These are phyloP conservation scores for Chytridium lagenaria DNA, from an alignment of 371 early-diverging fungal species.

Conservation along the genomic window DNA sequence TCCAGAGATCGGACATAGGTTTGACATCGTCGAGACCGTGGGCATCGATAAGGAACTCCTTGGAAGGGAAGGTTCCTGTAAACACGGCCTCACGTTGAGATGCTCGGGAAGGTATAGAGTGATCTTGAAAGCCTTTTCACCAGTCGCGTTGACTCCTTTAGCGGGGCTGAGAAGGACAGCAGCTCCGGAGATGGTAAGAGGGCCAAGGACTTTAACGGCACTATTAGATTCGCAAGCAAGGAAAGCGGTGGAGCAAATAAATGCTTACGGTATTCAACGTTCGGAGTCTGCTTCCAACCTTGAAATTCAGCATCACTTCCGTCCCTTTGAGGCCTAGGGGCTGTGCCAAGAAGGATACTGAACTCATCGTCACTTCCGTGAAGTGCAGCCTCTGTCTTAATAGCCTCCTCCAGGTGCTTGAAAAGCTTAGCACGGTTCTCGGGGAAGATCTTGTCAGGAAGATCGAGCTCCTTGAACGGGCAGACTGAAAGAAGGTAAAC, in stretches of 20 bases:
- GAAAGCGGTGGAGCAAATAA: background rate
- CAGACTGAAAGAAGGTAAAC: background rate
- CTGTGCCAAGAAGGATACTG: conserved; percentile 36
- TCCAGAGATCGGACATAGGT: conserved; percentile 17
- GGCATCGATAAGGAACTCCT: conserved; percentile 4
- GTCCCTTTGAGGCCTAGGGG: conserved; percentile 34
- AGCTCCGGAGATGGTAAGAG: conserved; percentile 35
- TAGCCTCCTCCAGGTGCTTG: conserved; percentile 4
- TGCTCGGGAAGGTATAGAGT: conserved; percentile 41
- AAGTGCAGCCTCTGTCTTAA: background rate
- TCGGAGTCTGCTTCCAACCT: conserved; percentile 39
- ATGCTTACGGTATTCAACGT: conserved; percentile 33
- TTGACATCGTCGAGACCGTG: conserved; percentile 29
- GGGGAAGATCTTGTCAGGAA: conserved; percentile 4
- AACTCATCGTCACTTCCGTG: background rate
- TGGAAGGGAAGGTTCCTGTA: conserved; percentile 32
- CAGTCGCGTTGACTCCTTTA: no score
- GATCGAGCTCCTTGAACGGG: background rate
- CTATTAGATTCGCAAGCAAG: no score
- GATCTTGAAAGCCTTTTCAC: conserved; percentile 28
- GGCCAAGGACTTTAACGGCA: conserved; percentile 39
- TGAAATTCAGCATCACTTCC: conserved; percentile 42
- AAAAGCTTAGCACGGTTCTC: background rate
- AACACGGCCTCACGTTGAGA: conserved; percentile 44
- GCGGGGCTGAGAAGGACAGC: conserved; percentile 27